Evolutionary conservation across 2,329 filamentous ascomycete genomes (phyloP), one percentile per base, ranked within the genome.

Genomic region (Fusarium sp.): DNA sequence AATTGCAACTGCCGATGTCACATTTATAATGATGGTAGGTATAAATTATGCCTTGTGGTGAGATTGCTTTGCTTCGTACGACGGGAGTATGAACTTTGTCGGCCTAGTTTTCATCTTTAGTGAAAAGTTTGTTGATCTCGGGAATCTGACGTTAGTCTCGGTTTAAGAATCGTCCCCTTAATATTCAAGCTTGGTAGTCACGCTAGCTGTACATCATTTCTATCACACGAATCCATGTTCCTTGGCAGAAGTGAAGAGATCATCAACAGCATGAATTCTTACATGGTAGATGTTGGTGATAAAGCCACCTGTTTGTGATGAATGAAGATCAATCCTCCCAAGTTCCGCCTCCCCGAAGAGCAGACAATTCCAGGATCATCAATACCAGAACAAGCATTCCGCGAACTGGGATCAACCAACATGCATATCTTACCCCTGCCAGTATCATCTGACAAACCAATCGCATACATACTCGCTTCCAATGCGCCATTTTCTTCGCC

Each of bases 401-500:
- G 10, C 16, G 2, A 32, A 51, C 30, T 22, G 24, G 47, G 30
- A 38, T 34, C 13, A 25, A n/a, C 30, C 32, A 24, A 22, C 47
- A 51, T 51, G 20, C 34, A 38, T 38, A 38, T 38, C 3, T 7
- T 3, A 38, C 34, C 34, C 34, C 34, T 38, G 34, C 18, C 2
- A n/a, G 18, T 15, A 11, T 15, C 8, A 16, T 11, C 11, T 25
- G 12, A 20, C 8, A 25, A 16, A 12, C 48, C 43, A 64, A 64
- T 63, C 24, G 43, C 24, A 63, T 16, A 2, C 4, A 10, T 18
- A 9, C 5, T 5, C 2, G 30, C 16, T 52, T 18, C 13, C 16
- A 4, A 8, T 57, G 61, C 61, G 61, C 46, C 34, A 57, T 64
- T 64, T 62, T 27, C n/a, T 57, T 20, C 1, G 13, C 12, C 38